A percentile compares a stretch with the other conserved stretches of the same genome.
These are phyloP conservation scores for Populus hybrid DNA, from an alignment of 441 rosid species.

Conservation along the genomic window DNA sequence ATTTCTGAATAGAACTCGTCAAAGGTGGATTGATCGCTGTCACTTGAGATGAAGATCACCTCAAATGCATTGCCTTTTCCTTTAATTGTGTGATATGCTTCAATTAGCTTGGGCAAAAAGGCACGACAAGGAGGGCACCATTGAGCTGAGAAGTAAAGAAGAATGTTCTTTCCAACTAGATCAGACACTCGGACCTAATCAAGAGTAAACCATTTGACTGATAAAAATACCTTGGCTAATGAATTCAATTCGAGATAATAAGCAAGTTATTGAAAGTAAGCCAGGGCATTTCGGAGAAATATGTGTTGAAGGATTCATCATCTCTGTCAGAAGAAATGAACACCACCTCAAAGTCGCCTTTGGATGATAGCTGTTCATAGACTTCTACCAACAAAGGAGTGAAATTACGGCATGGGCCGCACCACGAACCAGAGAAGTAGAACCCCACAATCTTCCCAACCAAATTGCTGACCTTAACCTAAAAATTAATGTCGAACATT, in stretches of 20 bases:
- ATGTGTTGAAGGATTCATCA: constrained; percentile 24
- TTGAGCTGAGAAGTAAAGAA: constrained; percentile 40
- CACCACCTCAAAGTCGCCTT: constrained; percentile 32
- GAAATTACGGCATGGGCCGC: constrained; percentile 22
- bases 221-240: not conserved
- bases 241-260: not conserved
- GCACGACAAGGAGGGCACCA: constrained; percentile 31
- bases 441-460: constrained; percentile 33
- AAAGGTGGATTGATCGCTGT: constrained; percentile 38
- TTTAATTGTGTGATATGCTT: constrained; percentile 29
- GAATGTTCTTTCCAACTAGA: constrained; percentile 35
- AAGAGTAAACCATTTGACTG: not conserved
- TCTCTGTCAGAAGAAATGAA: constrained; percentile 35
- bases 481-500: no score
- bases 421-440: constrained; percentile 42
- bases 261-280: constrained; percentile 4
- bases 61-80: constrained; percentile 26
- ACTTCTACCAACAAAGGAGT: constrained; percentile 27
- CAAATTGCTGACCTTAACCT: constrained; percentile 27
- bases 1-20: constrained; percentile 28
- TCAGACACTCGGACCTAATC: constrained; percentile 29
- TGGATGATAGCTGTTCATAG: constrained; percentile 23
- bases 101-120: constrained; percentile 26
- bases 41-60: constrained; percentile 37
- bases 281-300: constrained; percentile 47